Conservation (phyloP, 1,139 yeast species). For the Suhomyces terraborum region DNA sequence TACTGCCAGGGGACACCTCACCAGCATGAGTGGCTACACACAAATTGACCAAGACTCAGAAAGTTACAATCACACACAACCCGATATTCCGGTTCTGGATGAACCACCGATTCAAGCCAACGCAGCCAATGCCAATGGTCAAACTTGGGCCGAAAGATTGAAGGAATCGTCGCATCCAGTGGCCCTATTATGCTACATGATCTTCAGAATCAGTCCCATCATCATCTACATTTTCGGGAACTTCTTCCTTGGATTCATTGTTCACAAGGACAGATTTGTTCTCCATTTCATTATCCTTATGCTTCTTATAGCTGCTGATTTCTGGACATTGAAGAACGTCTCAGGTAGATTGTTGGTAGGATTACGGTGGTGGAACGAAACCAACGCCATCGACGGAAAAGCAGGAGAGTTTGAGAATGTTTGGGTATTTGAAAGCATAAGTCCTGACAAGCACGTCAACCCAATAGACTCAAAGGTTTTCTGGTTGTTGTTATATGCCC, state of each 20-base stretch:
- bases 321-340: conserved; percentile 91
- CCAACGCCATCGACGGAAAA: conserved; percentile 37
- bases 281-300: conserved; percentile 78
- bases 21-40: conserved; percentile 14
- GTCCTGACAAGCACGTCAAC: conserved; percentile 78
- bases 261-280: conserved; percentile 57
- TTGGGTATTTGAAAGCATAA: conserved; percentile 90
- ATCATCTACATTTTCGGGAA: conserved; percentile 70
- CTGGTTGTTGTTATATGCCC: conserved; percentile 75
- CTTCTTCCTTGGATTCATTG: conserved; percentile 50
- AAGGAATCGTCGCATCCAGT: conserved; percentile 76
- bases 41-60: conserved; percentile 16
- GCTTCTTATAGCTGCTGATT: conserved; percentile 79
- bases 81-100: conserved; percentile 1
- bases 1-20: conserved; percentile 1
- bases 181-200: conserved; percentile 65
- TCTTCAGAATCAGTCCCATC: conserved; percentile 64
- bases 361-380: conserved; percentile 92
- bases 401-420: conserved; percentile 64
- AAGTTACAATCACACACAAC: conserved; percentile 2
- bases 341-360: conserved; percentile 90
- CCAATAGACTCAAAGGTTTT: conserved; percentile 90
- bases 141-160: conserved; percentile 15
- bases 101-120: background rate
- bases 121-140: background rate